Percentiles rank a stretch among this genome's conserved stretches.
Conservation (phyloP, 2,329 filamentous ascomycete genomes). For the Aureobasidium sp. region DNA sequence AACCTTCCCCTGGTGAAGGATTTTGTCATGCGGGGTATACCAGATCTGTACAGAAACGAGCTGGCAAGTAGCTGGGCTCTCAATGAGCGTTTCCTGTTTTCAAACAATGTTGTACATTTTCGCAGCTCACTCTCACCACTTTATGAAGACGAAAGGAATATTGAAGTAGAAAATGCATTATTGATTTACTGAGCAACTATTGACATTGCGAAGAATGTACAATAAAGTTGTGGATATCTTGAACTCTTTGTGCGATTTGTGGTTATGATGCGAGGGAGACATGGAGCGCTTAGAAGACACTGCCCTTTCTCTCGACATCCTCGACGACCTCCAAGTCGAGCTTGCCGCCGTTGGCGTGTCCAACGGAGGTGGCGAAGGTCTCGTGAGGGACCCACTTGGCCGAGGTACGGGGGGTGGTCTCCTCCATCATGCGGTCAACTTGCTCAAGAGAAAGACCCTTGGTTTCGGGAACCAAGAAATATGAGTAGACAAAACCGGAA, state of each 20-base stretch:
- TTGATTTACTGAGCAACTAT: neutral
- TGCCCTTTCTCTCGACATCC: constrained; percentile 28
- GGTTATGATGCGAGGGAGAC: neutral
- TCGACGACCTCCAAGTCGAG: constrained; percentile 20
- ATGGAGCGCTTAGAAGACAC: constrained; percentile 21
- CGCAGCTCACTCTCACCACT: neutral
- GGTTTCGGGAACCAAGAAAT: constrained; percentile 54
- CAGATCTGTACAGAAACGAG: no score
- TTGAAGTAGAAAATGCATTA: neutral
- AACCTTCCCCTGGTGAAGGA: neutral
- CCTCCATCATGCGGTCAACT: constrained; percentile 82
- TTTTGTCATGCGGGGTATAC: neutral
- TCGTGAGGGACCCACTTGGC: constrained; percentile 64
- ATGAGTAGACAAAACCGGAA: constrained; percentile 49
- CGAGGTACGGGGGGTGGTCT: constrained; percentile 68
- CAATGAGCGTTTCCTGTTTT: neutral
- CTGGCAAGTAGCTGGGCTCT: neutral
- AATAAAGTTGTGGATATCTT: neutral
- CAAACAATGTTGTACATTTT: neutral
- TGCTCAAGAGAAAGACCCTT: constrained; percentile 64
- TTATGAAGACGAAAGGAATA: neutral
- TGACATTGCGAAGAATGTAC: neutral
- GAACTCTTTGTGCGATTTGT: neutral
- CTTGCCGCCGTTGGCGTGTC: constrained; percentile 33
- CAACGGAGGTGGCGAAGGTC: constrained; percentile 57